phyloP scores from a whole-genome alignment of 106 monocot genomes.

The Phalaenopsis equestris region DNA sequence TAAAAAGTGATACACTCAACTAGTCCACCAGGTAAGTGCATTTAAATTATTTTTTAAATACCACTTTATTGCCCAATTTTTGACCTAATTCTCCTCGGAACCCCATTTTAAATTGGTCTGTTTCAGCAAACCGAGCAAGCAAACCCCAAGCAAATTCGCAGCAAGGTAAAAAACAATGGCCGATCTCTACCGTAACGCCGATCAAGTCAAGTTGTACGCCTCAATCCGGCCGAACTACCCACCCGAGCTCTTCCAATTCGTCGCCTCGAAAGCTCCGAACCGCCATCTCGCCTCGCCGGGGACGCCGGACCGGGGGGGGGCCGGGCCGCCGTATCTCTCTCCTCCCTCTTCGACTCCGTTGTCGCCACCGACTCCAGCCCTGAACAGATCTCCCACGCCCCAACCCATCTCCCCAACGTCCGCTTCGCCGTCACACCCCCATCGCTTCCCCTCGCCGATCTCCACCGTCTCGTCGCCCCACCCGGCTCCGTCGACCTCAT shows the following conservation, averaged over 20 bases:
- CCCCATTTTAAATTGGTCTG: too few relatives aligned
- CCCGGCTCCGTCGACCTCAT: constrained; percentile 51
- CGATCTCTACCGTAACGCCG: constrained; percentile 42
- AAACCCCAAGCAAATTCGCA: too few relatives aligned
- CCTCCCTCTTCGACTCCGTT: too few relatives aligned
- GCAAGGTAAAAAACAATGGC: constrained; percentile 33
- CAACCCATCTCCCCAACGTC: constrained; percentile 40
- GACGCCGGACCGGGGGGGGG: too few relatives aligned
- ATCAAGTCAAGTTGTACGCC: constrained; percentile 48
- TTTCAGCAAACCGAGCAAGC: too few relatives aligned
- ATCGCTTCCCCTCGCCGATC: constrained; percentile 15
- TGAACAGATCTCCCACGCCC: constrained; percentile 49
- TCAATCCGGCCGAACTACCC: constrained; percentile 63
- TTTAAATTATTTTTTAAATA: too few relatives aligned
- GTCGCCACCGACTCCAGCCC: neutral
- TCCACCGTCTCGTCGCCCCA: constrained; percentile 27
- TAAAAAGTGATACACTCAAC: too few relatives aligned
- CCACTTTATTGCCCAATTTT: too few relatives aligned
- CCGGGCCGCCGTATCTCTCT: too few relatives aligned
- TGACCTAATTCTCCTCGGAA: too few relatives aligned
- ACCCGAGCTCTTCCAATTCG: constrained; percentile 25
- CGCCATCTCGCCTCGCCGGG: constrained; percentile 9
- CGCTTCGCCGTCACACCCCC: constrained; percentile 43
- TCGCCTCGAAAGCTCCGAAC: too few relatives aligned
- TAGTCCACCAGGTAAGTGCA: too few relatives aligned